These are phyloP conservation scores for Cladosporium sp. DNA, from an alignment of 2,329 filamentous ascomycete genomes.

Conservation along the genomic window DNA sequence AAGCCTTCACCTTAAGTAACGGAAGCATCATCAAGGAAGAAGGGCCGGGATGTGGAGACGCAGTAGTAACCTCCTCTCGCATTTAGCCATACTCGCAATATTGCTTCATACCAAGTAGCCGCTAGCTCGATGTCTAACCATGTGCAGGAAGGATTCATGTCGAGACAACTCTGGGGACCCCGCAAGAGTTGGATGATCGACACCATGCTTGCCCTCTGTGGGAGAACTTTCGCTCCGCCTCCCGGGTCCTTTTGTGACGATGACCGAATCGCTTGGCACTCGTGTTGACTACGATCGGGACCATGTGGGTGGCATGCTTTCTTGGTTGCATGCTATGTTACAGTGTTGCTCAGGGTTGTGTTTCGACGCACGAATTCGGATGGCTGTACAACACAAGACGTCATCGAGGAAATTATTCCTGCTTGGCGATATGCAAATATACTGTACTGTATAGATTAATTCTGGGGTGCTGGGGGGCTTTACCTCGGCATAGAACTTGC, in stretches of 20 bases:
- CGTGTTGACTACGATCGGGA: too few species aligned
- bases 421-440: too few species aligned
- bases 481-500: too few species aligned
- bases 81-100: constrained; percentile 1
- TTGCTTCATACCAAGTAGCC: constrained; percentile 4
- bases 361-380: too few species aligned
- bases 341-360: too few species aligned
- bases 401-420: too few species aligned
- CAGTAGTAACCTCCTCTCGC: neutral
- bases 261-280: neutral
- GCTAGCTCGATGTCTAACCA: neutral
- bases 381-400: too few species aligned
- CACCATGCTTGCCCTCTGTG: neutral
- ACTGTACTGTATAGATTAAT: too few species aligned
- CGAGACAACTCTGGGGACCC: neutral
- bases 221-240: too few species aligned
- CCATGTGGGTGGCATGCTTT: too few species aligned
- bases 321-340: too few species aligned
- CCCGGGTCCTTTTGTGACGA: neutral
- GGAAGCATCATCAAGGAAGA: neutral
- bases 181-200: neutral
- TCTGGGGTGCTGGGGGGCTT: too few species aligned
- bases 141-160: neutral
- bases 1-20: neutral
- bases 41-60: neutral